phyloP scores from a whole-genome alignment of 2,329 filamentous ascomycete genomes.

The Pochonia chlamydosporia region DNA sequence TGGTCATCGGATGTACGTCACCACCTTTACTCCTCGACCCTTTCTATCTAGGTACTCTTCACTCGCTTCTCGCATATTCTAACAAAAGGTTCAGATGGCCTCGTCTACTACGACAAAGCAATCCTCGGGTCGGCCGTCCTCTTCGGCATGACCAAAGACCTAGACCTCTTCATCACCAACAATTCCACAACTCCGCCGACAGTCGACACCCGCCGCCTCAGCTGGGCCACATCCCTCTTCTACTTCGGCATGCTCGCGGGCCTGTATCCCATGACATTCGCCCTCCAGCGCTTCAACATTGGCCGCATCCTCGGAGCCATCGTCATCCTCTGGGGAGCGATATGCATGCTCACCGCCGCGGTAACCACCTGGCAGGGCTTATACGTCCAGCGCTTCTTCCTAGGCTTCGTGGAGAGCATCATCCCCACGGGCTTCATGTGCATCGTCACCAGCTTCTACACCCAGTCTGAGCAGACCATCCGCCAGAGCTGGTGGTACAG shows the following conservation, averaged over 20 bases:
- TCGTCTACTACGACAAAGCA: slow-evolving; percentile 50
- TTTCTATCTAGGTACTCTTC: no score
- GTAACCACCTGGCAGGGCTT: slow-evolving; percentile 59
- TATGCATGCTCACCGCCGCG: slow-evolving; percentile 64
- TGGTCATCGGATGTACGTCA: slow-evolving; percentile 47
- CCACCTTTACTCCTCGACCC: not conserved
- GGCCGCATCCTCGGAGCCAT: slow-evolving; percentile 58
- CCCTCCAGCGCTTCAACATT: slow-evolving; percentile 61
- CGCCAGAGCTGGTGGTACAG: slow-evolving; percentile 66
- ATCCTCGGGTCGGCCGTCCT: slow-evolving; percentile 68
- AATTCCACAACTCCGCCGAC: slow-evolving; percentile 40
- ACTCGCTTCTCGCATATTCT: not conserved
- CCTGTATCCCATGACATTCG: slow-evolving; percentile 67
- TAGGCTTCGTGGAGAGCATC: slow-evolving; percentile 56
- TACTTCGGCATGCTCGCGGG: slow-evolving; percentile 76
- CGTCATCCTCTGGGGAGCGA: slow-evolving; percentile 59
- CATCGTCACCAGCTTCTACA: slow-evolving; percentile 57
- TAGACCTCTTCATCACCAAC: slow-evolving; percentile 50
- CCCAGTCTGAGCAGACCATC: slow-evolving; percentile 57
- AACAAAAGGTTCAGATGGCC: slow-evolving; percentile 36
- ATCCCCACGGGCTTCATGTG: slow-evolving; percentile 64
- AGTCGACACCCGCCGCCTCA: slow-evolving; percentile 61
- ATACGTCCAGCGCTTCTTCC: slow-evolving; percentile 61
- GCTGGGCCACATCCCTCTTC: slow-evolving; percentile 73
- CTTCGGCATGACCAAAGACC: slow-evolving; percentile 70